Evolutionary conservation across 768 basidiomycete species (phyloP).

Genomic region (Hypsizygus marmoreus): DNA sequence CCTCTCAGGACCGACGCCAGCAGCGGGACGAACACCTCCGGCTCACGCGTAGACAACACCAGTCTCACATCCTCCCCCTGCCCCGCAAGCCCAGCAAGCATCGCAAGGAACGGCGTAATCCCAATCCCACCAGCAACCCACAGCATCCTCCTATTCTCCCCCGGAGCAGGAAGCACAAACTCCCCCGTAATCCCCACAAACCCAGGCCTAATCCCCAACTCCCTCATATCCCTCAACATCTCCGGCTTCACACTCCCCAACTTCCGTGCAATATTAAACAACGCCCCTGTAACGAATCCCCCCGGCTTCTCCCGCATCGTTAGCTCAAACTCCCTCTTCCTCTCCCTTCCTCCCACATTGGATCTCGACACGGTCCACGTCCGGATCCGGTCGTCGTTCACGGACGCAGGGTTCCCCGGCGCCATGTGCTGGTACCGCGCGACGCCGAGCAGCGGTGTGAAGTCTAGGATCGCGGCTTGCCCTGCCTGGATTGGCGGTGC

Average conservation of each 20-base stretch:
- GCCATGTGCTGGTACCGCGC: constrained; percentile 55
- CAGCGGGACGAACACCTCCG: constrained; percentile 49
- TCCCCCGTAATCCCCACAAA: constrained; percentile 57
- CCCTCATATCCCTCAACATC: constrained; percentile 38
- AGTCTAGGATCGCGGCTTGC: constrained; percentile 58
- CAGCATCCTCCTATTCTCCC: constrained; percentile 35
- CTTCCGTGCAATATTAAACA: constrained; percentile 52
- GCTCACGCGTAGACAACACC: constrained; percentile 54
- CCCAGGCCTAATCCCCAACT: constrained; percentile 41
- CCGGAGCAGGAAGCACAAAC: constrained; percentile 38
- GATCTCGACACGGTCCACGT: constrained; percentile 61
- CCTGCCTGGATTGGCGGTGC: constrained; percentile 42
- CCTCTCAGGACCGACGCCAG: constrained; percentile 29
- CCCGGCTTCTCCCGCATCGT: constrained; percentile 59
- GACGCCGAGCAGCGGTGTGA: constrained; percentile 49
- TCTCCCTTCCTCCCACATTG: constrained; percentile 5
- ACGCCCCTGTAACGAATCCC: constrained; percentile 55
- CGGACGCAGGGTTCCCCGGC: constrained; percentile 38
- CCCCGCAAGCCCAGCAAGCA: constrained; percentile 34
- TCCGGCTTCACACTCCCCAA: constrained; percentile 41
- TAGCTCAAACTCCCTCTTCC: constrained; percentile 34
- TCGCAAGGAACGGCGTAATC: constrained; percentile 62
- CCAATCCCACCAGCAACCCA: constrained; percentile 73
- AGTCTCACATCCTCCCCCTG: constrained; percentile 43
- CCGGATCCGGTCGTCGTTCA: constrained; percentile 64